These are phyloP conservation scores for Podospora pseudopauciseta DNA, from an alignment of 495 filamentous ascomycete species.

Conservation along the genomic window DNA sequence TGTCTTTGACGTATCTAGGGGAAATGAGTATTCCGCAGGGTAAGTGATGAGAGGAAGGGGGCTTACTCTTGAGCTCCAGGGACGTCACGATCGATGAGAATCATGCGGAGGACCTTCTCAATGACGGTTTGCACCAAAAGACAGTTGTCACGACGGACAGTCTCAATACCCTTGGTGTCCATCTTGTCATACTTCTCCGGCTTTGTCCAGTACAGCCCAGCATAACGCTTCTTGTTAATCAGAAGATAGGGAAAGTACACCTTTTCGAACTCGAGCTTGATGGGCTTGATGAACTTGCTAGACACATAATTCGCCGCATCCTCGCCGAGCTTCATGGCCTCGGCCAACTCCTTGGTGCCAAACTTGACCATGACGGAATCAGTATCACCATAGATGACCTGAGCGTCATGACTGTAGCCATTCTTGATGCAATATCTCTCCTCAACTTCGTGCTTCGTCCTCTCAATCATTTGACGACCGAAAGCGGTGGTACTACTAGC, in stretches of 20 bases:
- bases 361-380: conserved; percentile 99
- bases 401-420: conserved; percentile 87
- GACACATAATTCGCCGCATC: conserved; percentile 88
- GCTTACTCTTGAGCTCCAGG: conserved; percentile 83
- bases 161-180: conserved; percentile 99
- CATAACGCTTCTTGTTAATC: conserved; percentile 99
- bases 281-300: conserved; percentile 86
- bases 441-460: conserved; percentile 91
- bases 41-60: conserved; percentile 27
- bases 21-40: conserved; percentile 14
- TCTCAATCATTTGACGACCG: conserved; percentile 97
- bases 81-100: conserved; percentile 88
- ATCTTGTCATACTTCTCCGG: conserved; percentile 97
- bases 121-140: conserved; percentile 93
- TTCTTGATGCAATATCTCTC: conserved; percentile 83
- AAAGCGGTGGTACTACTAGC: conserved; percentile 95
- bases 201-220: conserved; percentile 94
- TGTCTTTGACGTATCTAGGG: conserved; percentile 87
- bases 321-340: conserved; percentile 90
- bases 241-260: conserved; percentile 97
- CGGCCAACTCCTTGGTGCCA: conserved; percentile 74
- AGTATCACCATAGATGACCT: conserved; percentile 98
- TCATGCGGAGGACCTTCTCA: conserved; percentile 91
- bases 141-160: conserved; percentile 94
- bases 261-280: conserved; percentile 99